Percentiles rank a stretch among this genome's conserved stretches.
phyloP scores from a whole-genome alignment of 441 rosid genomes.

The Euphorbia celastroides region DNA sequence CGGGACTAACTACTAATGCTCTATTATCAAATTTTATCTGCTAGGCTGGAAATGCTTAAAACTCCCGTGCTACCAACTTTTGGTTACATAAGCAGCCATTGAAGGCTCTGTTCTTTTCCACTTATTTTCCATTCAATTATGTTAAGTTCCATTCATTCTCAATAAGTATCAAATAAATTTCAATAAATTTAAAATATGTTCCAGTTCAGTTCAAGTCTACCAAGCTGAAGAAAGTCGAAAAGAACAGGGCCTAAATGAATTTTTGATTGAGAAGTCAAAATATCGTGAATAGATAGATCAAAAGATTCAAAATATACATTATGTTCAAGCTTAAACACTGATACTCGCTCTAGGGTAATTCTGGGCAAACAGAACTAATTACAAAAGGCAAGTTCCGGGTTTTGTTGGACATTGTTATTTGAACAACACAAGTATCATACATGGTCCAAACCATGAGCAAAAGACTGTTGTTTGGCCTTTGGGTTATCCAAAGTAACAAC shows the following conservation, averaged over 20 bases:
- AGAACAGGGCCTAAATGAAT: too few relatives aligned
- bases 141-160: too few relatives aligned
- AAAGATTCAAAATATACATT: not conserved
- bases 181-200: too few relatives aligned
- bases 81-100: not conserved
- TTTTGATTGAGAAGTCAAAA: not conserved
- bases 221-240: too few relatives aligned
- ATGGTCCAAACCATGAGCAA: not conserved
- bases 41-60: not conserved
- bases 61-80: not conserved
- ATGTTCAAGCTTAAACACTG: not conserved
- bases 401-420: not conserved
- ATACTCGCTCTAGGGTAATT: not conserved
- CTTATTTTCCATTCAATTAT: too few relatives aligned
- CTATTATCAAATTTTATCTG: not conserved
- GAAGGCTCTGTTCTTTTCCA: too few relatives aligned
- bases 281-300: not conserved
- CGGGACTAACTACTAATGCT: not conserved
- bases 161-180: too few relatives aligned
- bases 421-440: not conserved
- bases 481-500: not conserved
- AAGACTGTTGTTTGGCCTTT: too few relatives aligned
- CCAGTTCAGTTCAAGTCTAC: too few relatives aligned
- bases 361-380: not conserved
- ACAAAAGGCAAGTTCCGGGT: not conserved